Base-by-base conservation (phyloP, 345 rosid genomes). In the Lagerstroemia speciosa region DNA sequence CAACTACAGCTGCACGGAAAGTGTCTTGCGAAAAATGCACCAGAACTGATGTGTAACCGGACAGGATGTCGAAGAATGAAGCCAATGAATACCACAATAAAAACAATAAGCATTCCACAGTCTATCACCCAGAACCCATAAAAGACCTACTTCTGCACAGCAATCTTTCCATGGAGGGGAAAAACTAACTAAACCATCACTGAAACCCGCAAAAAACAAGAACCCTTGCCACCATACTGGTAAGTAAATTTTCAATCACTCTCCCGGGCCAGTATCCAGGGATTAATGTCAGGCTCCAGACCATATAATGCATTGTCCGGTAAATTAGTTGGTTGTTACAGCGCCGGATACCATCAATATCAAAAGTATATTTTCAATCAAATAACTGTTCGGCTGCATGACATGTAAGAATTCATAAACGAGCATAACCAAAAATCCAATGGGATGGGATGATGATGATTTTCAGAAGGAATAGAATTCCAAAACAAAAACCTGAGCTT, bases 401-500 rank as follows among this genome's bases (percentile, higher is more conserved):
- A 11, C 3, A 48, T 48, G n/a, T 48, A 48, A 48, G 24, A 16
- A 22, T 48, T 48, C 53, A 16, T 16, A n/a, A 3, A 48, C 55
- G 20, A 15, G 48, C 48, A 48, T 19, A 48, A 6, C 53, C 24
- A 48, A 48, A 4, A 48, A 16, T 20, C 17, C 4, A 53, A 1
- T n/a, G 60, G 60, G 60, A 53, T 20, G 27, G 30, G 27, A 26
- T 22, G 30, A 8, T 8, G 46, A 41, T 41, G 46, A 41, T 41
- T n/a, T n/a, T n/a, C n/a, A n/a, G n/a, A n/a, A n/a, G n/a, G n/a
- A n/a, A n/a, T n/a, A n/a, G n/a, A n/a, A 36, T 2, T 36, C 38
- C 38, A 36, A 36, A 36, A 41, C 27, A 60, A 40, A 79, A 75
- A 90, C 98, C 98, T 87, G 82, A 78, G 98, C 98, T 79, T 93